Conservation (phyloP, 805 yeast species). For the Metschnikowia similis region DNA sequence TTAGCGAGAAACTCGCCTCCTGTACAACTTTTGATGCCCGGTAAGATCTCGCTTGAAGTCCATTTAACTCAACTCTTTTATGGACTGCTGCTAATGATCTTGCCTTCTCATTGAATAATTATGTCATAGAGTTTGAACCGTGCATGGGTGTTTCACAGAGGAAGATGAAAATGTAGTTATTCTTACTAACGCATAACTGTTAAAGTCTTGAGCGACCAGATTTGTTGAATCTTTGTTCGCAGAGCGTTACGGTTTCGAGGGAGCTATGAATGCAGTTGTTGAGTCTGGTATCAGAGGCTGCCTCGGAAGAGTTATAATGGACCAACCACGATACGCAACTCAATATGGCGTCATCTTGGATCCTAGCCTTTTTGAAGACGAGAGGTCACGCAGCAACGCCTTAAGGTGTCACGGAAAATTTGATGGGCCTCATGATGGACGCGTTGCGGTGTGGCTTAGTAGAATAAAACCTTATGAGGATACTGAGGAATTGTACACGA, state of each 20-base stretch:
- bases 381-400: slow-evolving; percentile 11
- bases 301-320: slow-evolving; percentile 16
- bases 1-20: too few relatives aligned
- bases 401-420: slow-evolving; percentile 7
- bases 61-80: slow-evolving; percentile 14
- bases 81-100: slow-evolving; percentile 15
- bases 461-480: slow-evolving; percentile 15
- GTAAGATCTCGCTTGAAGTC: slow-evolving; percentile 14
- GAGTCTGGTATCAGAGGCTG: slow-evolving; percentile 16
- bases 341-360: slow-evolving; percentile 15
- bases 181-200: slow-evolving; percentile 16
- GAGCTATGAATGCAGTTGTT: slow-evolving; percentile 14
- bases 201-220: slow-evolving; percentile 15
- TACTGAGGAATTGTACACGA: slow-evolving; percentile 12
- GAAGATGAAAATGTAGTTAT: slow-evolving; percentile 15
- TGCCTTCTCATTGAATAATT: slow-evolving; percentile 14
- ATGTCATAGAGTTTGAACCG: slow-evolving; percentile 13
- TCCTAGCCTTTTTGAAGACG: slow-evolving; percentile 12
- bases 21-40: slow-evolving; percentile 12
- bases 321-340: slow-evolving; percentile 16
- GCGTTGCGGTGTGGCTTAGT: slow-evolving; percentile 16
- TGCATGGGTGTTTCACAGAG: slow-evolving; percentile 15
- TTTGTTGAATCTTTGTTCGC: slow-evolving; percentile 15
- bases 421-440: slow-evolving; percentile 12
- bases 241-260: slow-evolving; percentile 13